Base-by-base conservation (phyloP, 2,329 filamentous ascomycete species). In the Hymenoscyphus albidus region DNA sequence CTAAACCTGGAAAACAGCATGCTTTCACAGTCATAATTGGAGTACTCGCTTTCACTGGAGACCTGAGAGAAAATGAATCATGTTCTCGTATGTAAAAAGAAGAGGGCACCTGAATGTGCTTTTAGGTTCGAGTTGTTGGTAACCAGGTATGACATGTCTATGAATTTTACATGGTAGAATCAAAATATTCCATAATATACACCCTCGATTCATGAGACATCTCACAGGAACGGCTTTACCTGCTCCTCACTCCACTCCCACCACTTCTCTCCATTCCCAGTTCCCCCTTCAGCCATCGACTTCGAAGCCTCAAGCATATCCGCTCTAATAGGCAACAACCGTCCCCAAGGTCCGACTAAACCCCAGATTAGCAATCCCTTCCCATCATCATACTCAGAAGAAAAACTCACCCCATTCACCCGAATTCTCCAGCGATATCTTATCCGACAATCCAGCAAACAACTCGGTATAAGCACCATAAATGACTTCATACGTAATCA, bases 271-370 rank as follows among this genome's bases (percentile, higher is more conserved):
- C 75, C 77, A 51, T 74, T 74, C 1, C 75, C 77, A 2, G 70
- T 77, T 1, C 78, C 77, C 6, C 77, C 77, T 65, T 79, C 76
- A 14, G 70, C 72, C 62, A 74, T 67, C 7, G 72, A 58, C 63
- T 72, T 76, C 0, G 73, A 72, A 9, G 70, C 75, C 1, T 72
- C 65, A 0, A 70, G 66, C 13, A 78, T 58, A 65, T 78, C 77
- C 35, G 67, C 64, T 10, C 76, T 70, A 39, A 77, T 73, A 31
- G 70, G 62, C 55, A 63, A 61, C 61, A 76, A 68, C 48, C 75
- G 71, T 66, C 81, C 82, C 78, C 79, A 84, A 1, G 81, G 81
- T 57, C 80, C 75, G 18, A 84, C 76, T 76, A 44, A 27, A 59
- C 7, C 40, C 1, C n/a, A 22, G 12, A 18, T 59, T 44, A 59